Percentiles rank a stretch among this genome's conserved stretches.
phyloP scores from a whole-genome alignment of 106 monocot genomes.

The Acorus gramineus region DNA sequence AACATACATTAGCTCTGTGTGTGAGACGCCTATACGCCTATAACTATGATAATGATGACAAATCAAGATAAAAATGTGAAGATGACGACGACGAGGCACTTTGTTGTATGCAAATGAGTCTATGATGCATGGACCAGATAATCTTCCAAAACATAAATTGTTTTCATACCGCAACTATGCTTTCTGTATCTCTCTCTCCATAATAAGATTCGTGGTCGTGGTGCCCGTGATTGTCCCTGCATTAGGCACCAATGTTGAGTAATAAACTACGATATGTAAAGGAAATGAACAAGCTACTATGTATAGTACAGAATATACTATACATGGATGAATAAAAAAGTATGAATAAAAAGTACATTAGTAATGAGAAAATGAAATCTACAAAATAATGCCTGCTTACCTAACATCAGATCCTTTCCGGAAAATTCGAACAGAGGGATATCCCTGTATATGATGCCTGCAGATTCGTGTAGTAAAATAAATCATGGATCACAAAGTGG shows the following conservation, averaged over 20 bases:
- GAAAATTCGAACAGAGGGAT: slow-evolving; percentile 93
- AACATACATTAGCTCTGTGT: too few relatives aligned
- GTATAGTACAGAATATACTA: too few relatives aligned
- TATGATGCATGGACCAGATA: too few relatives aligned
- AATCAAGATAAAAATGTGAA: neutral
- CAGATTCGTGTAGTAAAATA: slow-evolving; percentile 8
- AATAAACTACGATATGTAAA: too few relatives aligned
- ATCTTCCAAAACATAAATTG: too few relatives aligned
- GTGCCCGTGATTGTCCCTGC: slow-evolving; percentile 88
- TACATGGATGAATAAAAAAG: neutral
- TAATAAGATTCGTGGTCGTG: slow-evolving; percentile 93
- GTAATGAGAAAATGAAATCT: neutral
- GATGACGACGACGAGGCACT: too few relatives aligned
- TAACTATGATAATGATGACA: neutral
- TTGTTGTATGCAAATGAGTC: too few relatives aligned
- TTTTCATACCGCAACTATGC: slow-evolving; percentile 73
- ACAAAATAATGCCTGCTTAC: slow-evolving; percentile 24
- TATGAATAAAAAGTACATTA: neutral
- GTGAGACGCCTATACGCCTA: too few relatives aligned
- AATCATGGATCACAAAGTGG: neutral
- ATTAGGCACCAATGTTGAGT: neutral
- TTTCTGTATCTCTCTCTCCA: slow-evolving; percentile 88
- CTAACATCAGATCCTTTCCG: slow-evolving; percentile 86
- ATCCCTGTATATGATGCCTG: slow-evolving; percentile 96
- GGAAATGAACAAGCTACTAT: too few relatives aligned